Conservation (phyloP, 2,329 filamentous ascomycete species). For the Ceratocystis smalleyi region DNA sequence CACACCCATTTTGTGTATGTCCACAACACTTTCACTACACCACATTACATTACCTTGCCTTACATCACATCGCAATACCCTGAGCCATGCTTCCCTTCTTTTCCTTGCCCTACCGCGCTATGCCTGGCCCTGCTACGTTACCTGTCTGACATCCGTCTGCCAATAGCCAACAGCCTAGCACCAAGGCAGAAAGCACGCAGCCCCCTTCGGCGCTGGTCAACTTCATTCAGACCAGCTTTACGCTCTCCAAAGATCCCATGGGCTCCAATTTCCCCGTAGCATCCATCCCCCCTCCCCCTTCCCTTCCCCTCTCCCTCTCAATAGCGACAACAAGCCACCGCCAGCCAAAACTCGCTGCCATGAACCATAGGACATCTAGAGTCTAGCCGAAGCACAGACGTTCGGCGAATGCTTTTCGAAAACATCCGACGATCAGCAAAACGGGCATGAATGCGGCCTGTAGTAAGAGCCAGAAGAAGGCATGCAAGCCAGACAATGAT, state of each 20-base stretch:
- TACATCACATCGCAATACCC: not conserved
- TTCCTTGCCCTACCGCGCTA: not conserved
- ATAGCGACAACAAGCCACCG: not conserved
- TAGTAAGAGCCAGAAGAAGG: not conserved
- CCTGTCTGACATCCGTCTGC: not conserved
- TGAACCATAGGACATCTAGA: not conserved
- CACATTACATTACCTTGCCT: too few species aligned
- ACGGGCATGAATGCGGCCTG: not conserved
- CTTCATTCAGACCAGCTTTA: not conserved
- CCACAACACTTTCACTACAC: too few species aligned
- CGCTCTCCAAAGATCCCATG: not conserved
- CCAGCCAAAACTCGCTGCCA: not conserved
- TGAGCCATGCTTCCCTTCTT: not conserved
- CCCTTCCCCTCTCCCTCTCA: not conserved
- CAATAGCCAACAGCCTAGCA: not conserved
- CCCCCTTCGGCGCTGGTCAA: not conserved
- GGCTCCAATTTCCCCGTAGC: not conserved
- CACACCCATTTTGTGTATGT: too few species aligned
- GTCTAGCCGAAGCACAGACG: not conserved
- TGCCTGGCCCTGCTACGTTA: too few species aligned
- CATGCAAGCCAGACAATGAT: not conserved
- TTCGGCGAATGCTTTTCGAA: not conserved
- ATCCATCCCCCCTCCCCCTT: not conserved
- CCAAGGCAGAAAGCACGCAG: not conserved
- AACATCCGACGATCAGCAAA: constrained; percentile 1